Evolutionary conservation across 169 alveolate genomes (phyloP), one percentile per base, ranked within the genome.

Genomic region (Plasmodium gonderi): DNA sequence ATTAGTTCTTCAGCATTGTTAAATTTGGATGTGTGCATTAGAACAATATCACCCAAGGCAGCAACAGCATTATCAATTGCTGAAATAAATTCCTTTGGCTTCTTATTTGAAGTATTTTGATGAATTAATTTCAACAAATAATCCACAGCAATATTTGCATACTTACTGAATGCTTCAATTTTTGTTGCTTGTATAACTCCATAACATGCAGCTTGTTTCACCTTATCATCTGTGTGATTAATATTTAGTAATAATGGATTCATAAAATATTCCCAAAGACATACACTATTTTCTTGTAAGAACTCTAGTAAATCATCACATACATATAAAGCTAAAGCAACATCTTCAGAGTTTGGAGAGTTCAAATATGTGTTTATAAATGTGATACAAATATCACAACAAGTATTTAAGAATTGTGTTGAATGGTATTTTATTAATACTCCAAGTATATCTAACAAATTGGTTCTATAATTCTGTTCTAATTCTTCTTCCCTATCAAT

Each of bases 31-130:
- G 97, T 97, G 65, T 90, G 96, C 93, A 94, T 77, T 38, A 79
- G 79, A 75, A 96, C 97, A 74, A 96, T 60, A 47, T 96, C 97
- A 3, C 98, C 98, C 26, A 97, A 91, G 0, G 98, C 98, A 17
- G 98, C 97, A 8, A 96, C 95, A 14, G 98, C 98, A 80, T 96
- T 97, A 93, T 97, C 98, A 12, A 96, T 96, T 7, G 98, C 98
- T 0, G 97, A 95, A 91, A 96, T 96, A 29, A 75, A 95, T 26
- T 91, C 92, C 33, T 69, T 91, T 14, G 92, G 79, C 20, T 95
- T 83, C 38, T 91, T 60, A 17, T 80, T 54, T 47, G 93, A 91
- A 0, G 91, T 69, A 72, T 79, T 45, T 31, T 75, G 89, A 67
- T 87, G 90, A 29, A 95, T 33, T 26, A 95, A 79, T 29, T 60